Evolutionary conservation across 2,329 filamentous ascomycete species (phyloP).

Genomic region (Emericellopsis atlantica): DNA sequence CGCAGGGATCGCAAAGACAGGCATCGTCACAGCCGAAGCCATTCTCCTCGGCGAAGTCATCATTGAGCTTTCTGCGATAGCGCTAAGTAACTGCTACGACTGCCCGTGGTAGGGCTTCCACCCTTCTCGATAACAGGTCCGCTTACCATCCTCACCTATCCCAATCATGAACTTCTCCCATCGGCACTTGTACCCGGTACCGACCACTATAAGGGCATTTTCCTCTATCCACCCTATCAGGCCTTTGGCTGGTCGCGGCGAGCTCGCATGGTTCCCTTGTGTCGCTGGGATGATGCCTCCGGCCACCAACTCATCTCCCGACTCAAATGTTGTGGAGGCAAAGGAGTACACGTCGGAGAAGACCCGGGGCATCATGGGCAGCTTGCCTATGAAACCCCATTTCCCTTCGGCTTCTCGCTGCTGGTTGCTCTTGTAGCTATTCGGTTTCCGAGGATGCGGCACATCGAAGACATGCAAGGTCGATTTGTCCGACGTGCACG

Average conservation of each 20-base stretch:
- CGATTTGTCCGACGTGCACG: conserved; percentile 92
- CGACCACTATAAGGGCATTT: conserved; percentile 60
- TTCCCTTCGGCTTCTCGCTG: conserved; percentile 42
- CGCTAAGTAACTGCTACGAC: conserved; percentile 10
- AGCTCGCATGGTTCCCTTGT: no score
- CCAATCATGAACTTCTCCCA: conserved; percentile 80
- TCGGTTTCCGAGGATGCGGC: conserved; percentile 37
- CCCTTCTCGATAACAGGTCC: conserved; percentile 56
- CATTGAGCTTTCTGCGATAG: conserved; percentile 6
- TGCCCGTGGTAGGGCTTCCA: conserved; percentile 67
- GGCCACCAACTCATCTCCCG: conserved; percentile 51
- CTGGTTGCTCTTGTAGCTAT: conserved; percentile 15
- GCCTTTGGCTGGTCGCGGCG: conserved; percentile 56
- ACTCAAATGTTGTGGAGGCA: conserved; percentile 67
- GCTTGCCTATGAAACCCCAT: conserved; percentile 74
- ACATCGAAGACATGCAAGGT: conserved; percentile 92
- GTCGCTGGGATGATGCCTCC: no score
- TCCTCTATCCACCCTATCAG: conserved; percentile 76
- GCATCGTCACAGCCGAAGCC: conserved; percentile 22
- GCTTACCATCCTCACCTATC: conserved; percentile 55
- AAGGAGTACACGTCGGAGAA: conserved; percentile 89
- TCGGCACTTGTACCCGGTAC: conserved; percentile 65
- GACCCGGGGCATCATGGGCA: conserved; percentile 73
- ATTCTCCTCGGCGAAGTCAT: conserved; percentile 23
- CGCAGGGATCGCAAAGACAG: conserved; percentile 9